Percentiles rank a stretch among this genome's conserved stretches.
Conservation (phyloP, 1,284 basidiomycete species). For the Sphaerobolus stellatus region DNA sequence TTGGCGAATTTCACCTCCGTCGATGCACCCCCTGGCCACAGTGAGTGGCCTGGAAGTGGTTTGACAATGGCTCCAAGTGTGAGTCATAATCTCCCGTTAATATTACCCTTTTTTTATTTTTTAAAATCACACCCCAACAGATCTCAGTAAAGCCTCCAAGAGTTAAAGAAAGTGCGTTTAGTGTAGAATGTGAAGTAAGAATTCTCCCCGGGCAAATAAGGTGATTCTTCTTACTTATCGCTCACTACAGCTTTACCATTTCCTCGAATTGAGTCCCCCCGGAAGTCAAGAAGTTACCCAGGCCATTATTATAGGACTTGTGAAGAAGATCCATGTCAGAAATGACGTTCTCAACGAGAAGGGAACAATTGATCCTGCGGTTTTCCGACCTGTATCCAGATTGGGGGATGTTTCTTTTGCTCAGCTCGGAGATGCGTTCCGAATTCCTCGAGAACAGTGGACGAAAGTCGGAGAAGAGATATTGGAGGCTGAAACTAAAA, state of each 20-base stretch:
- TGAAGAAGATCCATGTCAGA: constrained; percentile 63
- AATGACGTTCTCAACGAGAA: constrained; percentile 46
- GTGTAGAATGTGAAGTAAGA: constrained; percentile 64
- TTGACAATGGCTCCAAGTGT: constrained; percentile 60
- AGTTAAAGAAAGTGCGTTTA: constrained; percentile 69
- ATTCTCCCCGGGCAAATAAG: background rate
- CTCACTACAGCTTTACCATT: constrained; percentile 39
- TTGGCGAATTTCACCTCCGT: constrained; percentile 62
- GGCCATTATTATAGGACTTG: constrained; percentile 57
- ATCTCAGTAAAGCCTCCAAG: constrained; percentile 58
- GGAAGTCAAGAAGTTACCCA: constrained; percentile 32
- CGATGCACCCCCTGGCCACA: constrained; percentile 55
- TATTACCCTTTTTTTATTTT: constrained; percentile 11
- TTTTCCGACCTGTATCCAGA: constrained; percentile 53
- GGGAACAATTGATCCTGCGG: constrained; percentile 50
- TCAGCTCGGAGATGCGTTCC: constrained; percentile 44
- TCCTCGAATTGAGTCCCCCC: constrained; percentile 46
- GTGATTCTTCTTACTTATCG: background rate
- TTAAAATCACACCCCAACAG: constrained; percentile 24
- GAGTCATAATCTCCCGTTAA: constrained; percentile 13
- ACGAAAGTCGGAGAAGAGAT: constrained; percentile 41
- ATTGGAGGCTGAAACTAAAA: constrained; percentile 8
- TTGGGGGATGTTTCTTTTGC: constrained; percentile 59
- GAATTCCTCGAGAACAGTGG: constrained; percentile 50
- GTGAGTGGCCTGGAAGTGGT: constrained; percentile 68